Evolutionary conservation across 352 stramenopile species (phyloP), one percentile per base, ranked within the genome.

Genomic region (Globisporangium okanoganense): DNA sequence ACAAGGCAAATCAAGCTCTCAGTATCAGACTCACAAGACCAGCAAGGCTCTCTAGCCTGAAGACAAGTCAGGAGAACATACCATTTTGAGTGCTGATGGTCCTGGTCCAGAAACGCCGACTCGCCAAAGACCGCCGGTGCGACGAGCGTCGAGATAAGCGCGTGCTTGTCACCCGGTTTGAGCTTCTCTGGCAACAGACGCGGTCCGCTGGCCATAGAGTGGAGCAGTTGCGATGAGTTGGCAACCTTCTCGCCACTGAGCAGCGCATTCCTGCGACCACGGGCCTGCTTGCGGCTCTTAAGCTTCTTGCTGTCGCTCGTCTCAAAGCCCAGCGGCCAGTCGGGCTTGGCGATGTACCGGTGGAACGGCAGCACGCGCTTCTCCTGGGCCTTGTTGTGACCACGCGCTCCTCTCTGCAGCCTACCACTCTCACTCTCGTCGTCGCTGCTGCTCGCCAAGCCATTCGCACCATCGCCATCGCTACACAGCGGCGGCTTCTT

Each of bases 281-380:
- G 75, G 29, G 61, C 58, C 12, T 81, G 76, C 38, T 87, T 85
- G 0, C 70, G 71, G 38, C 73, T 79, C 53, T 80, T 84, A 5
- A 45, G 1, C 31, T 56, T 78, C 3, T 36, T 43, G 6, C 47
- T 60, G 0, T 64, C 52, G 25, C 67, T 65, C 9, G 66, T 65
- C 54, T 85, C 72, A 40, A 92, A 88, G 4, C 75, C 79, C 27
- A 92, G 43, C 18, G 82, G 82, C 82, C 79, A 92, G 61, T 88
- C 62, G 5, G 70, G 53, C 24, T 82, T 85, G 18, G 79, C 74
- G 1, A 92, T 70, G 35, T 86, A 62, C 18, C 61, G 72, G 56
- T 92, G 82, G 56, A 82, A 92, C 7, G 79, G 79, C 25, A 83
- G 56, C 51, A 78, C 52, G 2, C 36, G 56, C 18, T 70, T 54